Conservation (phyloP, 2,329 filamentous ascomycete species). For the Colletotrichum australisinense region DNA sequence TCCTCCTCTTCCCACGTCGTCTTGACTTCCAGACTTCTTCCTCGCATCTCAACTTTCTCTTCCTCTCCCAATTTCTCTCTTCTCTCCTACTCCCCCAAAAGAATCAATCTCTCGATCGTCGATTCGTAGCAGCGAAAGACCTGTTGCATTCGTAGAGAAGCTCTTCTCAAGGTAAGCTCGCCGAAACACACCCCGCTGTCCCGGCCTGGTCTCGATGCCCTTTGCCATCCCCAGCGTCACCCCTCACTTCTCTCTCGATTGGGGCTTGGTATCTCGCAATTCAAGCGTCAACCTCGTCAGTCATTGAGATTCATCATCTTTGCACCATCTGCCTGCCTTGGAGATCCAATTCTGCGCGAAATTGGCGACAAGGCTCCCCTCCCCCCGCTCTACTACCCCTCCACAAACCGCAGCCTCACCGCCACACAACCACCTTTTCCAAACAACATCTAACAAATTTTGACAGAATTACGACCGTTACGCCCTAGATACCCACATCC, state of each 20-base stretch:
- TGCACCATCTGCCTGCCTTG: conserved; percentile 14
- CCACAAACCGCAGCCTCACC: conserved; percentile 32
- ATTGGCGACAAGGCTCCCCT: background rate
- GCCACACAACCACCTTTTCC: background rate
- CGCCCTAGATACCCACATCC: conserved; percentile 35
- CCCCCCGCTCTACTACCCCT: conserved; percentile 9
- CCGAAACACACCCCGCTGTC: background rate
- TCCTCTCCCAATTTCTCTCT: conserved; percentile 21
- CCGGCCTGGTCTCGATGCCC: conserved; percentile 13
- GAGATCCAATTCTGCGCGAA: background rate
- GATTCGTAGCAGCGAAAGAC: conserved; percentile 42
- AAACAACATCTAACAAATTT: conserved; percentile 16
- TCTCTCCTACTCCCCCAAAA: conserved; percentile 36
- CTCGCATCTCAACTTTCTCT: conserved; percentile 27
- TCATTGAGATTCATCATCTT: background rate
- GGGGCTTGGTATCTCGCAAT: background rate
- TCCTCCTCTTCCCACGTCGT: conserved; percentile 36
- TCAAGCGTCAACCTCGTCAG: conserved; percentile 4
- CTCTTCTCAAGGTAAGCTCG: conserved; percentile 37
- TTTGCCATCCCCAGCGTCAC: conserved; percentile 1
- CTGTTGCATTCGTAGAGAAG: conserved; percentile 34
- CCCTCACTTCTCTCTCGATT: background rate
- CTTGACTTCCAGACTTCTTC: conserved; percentile 33
- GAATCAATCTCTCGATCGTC: conserved; percentile 36
- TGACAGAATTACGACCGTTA: conserved; percentile 35